Evolutionary conservation across 2,329 filamentous ascomycete genomes (phyloP).

Genomic region (Rugonectria rugulosa): DNA sequence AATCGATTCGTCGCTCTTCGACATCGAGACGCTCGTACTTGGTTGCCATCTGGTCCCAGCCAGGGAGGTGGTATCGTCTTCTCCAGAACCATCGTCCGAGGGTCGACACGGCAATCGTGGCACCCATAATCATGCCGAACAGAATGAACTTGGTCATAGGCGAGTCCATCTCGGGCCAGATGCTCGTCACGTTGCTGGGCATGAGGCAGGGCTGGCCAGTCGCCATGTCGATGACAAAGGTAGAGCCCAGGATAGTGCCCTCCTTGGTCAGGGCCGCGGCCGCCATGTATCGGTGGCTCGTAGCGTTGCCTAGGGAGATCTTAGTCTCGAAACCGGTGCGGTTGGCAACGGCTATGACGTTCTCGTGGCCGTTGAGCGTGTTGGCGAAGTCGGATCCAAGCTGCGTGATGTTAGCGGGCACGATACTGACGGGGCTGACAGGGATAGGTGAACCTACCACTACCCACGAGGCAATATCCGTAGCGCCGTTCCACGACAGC

Average conservation of each 20-base stretch:
- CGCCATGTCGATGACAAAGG: slow-evolving; percentile 37
- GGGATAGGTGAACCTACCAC: slow-evolving; percentile 33
- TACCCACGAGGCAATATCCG: slow-evolving; percentile 39
- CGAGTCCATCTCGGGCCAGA: slow-evolving; percentile 21
- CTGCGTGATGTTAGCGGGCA: slow-evolving; percentile 30
- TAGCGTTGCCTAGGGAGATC: slow-evolving; percentile 26
- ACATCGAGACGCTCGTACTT: slow-evolving; percentile 24
- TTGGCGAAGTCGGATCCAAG: slow-evolving; percentile 34
- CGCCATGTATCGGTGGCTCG: slow-evolving; percentile 33
- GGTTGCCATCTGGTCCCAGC: slow-evolving; percentile 10
- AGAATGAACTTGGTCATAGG: slow-evolving; percentile 13
- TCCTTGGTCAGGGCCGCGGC: slow-evolving; percentile 34
- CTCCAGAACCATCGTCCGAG: slow-evolving; percentile 21
- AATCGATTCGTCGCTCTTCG: slow-evolving; percentile 30
- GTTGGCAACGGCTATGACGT: slow-evolving; percentile 32
- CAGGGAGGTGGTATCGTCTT: slow-evolving; percentile 10
- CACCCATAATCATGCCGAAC: slow-evolving; percentile 8
- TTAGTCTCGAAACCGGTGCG: slow-evolving; percentile 41
- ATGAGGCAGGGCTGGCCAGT: slow-evolving; percentile 36
- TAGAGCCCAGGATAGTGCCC: slow-evolving; percentile 38
- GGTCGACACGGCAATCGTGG: slow-evolving; percentile 1
- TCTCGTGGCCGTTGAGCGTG: slow-evolving; percentile 30
- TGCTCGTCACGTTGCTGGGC: slow-evolving; percentile 28
- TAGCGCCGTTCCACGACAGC: slow-evolving; percentile 44
- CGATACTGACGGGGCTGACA: slow-evolving; percentile 6